Evolutionary conservation across 495 filamentous ascomycete species (phyloP).

Genomic region (Neurospora sp.): DNA sequence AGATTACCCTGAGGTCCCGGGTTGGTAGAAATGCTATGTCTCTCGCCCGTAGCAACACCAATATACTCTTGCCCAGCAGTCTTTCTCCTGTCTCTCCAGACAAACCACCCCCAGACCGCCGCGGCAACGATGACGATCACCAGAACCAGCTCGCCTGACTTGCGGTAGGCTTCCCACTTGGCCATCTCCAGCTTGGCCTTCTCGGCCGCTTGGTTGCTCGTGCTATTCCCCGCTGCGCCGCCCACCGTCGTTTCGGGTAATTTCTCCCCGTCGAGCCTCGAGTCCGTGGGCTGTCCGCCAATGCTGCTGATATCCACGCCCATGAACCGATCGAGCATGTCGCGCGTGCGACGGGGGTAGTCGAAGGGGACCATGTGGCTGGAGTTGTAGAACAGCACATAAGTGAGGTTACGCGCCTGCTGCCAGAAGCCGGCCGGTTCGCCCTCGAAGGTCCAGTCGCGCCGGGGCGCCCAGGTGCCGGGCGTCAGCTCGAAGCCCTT

Average conservation of each 20-base stretch:
- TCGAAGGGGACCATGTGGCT: conserved; percentile 98
- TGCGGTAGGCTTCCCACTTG: conserved; percentile 86
- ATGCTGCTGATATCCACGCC: conserved; percentile 87
- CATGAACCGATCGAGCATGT: conserved; percentile 97
- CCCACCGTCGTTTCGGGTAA: conserved; percentile 77
- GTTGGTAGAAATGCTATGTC: neutral
- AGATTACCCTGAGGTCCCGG: neutral
- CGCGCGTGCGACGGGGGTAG: conserved; percentile 71
- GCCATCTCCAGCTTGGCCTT: conserved; percentile 68
- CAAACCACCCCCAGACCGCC: conserved; percentile 69
- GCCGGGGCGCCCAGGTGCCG: conserved; percentile 81
- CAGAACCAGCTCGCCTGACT: conserved; percentile 82
- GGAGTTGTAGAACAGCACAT: conserved; percentile 89
- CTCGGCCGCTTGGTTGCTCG: conserved; percentile 65
- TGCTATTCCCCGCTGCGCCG: conserved; percentile 56
- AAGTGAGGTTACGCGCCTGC: conserved; percentile 87
- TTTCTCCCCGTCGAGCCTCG: conserved; percentile 83
- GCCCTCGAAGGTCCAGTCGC: conserved; percentile 91
- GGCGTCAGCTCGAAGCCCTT: conserved; percentile 85
- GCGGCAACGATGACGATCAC: conserved; percentile 76
- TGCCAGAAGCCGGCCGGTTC: conserved; percentile 88
- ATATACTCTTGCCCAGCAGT: conserved; percentile 37
- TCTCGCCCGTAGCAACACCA: conserved; percentile 32
- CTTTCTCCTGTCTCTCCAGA: conserved; percentile 66
- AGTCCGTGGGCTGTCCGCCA: conserved; percentile 75